Evolutionary conservation across 2,329 filamentous ascomycete species (phyloP), one percentile per base, ranked within the genome.

Genomic region (Cladosporium sp.): DNA sequence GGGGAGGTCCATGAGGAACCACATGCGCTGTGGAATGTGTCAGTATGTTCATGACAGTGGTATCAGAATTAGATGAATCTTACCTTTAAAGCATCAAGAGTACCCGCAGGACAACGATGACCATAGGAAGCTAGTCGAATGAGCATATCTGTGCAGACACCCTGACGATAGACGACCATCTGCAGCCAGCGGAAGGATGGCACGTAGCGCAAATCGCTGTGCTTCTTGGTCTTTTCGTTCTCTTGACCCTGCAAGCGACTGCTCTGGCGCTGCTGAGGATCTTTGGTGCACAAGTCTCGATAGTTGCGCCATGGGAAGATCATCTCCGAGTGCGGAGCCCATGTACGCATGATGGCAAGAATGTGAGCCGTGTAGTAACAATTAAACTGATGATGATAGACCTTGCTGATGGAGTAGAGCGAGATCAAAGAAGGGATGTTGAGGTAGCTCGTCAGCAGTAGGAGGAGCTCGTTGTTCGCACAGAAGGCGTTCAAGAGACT

Each of bases 1-100:
- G 0, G 85, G 79, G 4, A 89, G 79, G 72, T 93, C 90, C 81
- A 92, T 87, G 38, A 91, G 73, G 61, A 90, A 83, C 92, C 92
- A 95, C 21, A 92, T 80, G 73, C 91, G 90, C 72, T 87, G 82
- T 11, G 68, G 26, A 7, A 10, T 32, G 2, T 55, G 54, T 67
- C 55, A 91, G 78, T 1, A 83, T 81, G 12, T 34, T 38, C 4
- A 12, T 8, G n/a, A 32, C 52, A 30, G 24, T 24, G 12, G 28
- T 3, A 6, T 1, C 36, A 51, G 14, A 21, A 49, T 18, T 0
- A 2, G 6, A 6, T 18, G 12, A 24, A 30, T 21, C 41, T 66
- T 66, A 69, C 69, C 64, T 68, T 69, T 6, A 72, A 32, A 4
- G 74, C 71, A 15, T 74, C 71, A 30, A 72, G 47, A 7, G 71